These are phyloP conservation scores for Lentinula raphanica DNA, from an alignment of 768 basidiomycete genomes.

Conservation along the genomic window DNA sequence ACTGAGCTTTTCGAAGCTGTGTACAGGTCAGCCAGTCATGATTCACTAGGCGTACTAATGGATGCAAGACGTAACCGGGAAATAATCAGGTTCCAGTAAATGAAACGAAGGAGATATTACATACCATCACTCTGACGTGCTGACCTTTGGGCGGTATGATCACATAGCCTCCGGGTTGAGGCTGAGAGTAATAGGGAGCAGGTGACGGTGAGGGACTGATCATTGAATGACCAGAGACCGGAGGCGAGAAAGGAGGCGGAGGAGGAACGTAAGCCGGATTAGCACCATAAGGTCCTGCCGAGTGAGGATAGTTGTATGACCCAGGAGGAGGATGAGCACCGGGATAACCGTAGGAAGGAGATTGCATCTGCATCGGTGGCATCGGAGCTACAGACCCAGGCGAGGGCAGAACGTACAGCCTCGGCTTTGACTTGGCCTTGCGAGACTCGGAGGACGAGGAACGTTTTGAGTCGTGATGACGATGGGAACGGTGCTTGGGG, in stretches of 20 bases:
- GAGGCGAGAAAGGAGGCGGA: neutral
- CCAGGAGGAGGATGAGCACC: slow-evolving; percentile 1
- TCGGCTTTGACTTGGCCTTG: neutral
- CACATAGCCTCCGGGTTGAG: neutral
- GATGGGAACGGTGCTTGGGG: slow-evolving; percentile 2
- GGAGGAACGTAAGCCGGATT: neutral
- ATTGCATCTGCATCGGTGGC: neutral
- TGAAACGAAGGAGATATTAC: neutral
- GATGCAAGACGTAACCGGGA: neutral
- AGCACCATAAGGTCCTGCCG: neutral
- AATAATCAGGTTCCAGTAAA: neutral
- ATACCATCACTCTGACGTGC: slow-evolving; percentile 1
- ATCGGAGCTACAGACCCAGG: neutral
- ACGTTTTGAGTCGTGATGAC: neutral
- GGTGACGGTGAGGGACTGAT: neutral
- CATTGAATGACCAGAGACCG: neutral
- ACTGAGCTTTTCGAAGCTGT: no score
- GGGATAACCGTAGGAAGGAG: neutral
- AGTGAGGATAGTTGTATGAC: neutral
- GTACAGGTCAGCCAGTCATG: no score
- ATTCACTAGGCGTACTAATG: neutral
- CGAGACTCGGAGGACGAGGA: neutral
- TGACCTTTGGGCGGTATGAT: neutral
- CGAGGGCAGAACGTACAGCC: neutral
- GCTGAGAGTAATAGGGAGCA: neutral